Conservation (phyloP, 306 rosid species). For the Dicorynia guianensis region DNA sequence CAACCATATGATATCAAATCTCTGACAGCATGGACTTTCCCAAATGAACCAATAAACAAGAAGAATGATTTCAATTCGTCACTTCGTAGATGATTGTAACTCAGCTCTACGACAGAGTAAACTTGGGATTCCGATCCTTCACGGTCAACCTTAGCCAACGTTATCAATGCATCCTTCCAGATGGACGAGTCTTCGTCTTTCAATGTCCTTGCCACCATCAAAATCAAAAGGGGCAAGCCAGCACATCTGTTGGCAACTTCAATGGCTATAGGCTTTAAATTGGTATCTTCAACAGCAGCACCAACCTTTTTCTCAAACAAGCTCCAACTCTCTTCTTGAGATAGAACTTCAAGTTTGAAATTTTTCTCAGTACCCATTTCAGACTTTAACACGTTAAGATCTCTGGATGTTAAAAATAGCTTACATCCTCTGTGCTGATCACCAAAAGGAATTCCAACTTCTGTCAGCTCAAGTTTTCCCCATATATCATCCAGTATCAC, state of each 20-base stretch:
- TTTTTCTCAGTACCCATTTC: neutral
- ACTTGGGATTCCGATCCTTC: neutral
- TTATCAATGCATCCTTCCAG: slow-evolving; percentile 19
- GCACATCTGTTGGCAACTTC: slow-evolving; percentile 22
- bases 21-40: fast-evolving
- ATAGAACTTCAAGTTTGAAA: neutral
- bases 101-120: neutral
- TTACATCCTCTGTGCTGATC: neutral
- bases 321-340: too few relatives aligned
- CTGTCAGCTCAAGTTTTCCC: neutral
- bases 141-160: neutral
- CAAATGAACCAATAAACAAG: slow-evolving; percentile 18
- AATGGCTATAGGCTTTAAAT: neutral
- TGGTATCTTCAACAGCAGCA: neutral
- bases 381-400: neutral
- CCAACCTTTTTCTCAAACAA: slow-evolving; percentile 12
- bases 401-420: neutral
- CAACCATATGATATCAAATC: neutral
- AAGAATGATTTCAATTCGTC: neutral
- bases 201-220: slow-evolving; percentile 1
- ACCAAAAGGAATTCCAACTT: slow-evolving; percentile 5
- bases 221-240: slow-evolving; percentile 26
- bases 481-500: slow-evolving; percentile 20
- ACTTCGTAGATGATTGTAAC: neutral
- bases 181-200: neutral